These are phyloP conservation scores for Colletotrichum orchidophilum DNA, from an alignment of 2,329 filamentous ascomycete genomes.

Conservation along the genomic window DNA sequence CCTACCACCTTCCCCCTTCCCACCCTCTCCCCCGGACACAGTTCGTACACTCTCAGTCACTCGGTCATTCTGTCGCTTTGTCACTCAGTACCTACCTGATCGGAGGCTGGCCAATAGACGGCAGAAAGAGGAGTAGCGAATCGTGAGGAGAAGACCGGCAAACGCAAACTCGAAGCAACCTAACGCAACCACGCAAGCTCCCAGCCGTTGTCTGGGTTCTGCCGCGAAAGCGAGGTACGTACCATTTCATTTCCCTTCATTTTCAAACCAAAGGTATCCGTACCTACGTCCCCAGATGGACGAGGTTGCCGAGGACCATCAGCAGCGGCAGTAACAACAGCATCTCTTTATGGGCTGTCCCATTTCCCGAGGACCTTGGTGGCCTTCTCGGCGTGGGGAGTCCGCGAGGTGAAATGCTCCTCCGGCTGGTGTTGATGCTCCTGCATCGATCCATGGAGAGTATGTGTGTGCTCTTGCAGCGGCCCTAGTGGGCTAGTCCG, in stretches of 20 bases:
- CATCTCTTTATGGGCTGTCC: neutral
- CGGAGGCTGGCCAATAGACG: slow-evolving; percentile 17
- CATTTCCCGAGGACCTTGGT: neutral
- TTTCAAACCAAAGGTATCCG: neutral
- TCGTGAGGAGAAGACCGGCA: slow-evolving; percentile 21
- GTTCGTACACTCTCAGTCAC: neutral
- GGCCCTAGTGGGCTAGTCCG: slow-evolving; percentile 29
- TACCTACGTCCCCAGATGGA: slow-evolving; percentile 3
- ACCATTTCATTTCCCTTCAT: neutral
- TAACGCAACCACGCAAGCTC: slow-evolving; percentile 27
- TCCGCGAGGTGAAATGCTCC: neutral
- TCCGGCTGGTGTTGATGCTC: slow-evolving; percentile 2
- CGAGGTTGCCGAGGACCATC: slow-evolving; percentile 9
- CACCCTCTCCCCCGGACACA: slow-evolving; percentile 8
- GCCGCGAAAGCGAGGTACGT: slow-evolving; percentile 29
- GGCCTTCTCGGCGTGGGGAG: neutral
- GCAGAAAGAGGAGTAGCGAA: slow-evolving; percentile 6
- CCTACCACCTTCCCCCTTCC: slow-evolving; percentile 1
- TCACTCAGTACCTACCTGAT: neutral
- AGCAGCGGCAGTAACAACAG: neutral
- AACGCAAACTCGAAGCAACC: slow-evolving; percentile 16
- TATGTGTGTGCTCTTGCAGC: slow-evolving; percentile 32
- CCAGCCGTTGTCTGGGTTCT: slow-evolving; percentile 9
- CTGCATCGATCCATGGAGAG: slow-evolving; percentile 27
- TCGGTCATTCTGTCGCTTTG: neutral